Evolutionary conservation across 257 asterid species (phyloP).

Genomic region (Solanum ossicruentum): DNA sequence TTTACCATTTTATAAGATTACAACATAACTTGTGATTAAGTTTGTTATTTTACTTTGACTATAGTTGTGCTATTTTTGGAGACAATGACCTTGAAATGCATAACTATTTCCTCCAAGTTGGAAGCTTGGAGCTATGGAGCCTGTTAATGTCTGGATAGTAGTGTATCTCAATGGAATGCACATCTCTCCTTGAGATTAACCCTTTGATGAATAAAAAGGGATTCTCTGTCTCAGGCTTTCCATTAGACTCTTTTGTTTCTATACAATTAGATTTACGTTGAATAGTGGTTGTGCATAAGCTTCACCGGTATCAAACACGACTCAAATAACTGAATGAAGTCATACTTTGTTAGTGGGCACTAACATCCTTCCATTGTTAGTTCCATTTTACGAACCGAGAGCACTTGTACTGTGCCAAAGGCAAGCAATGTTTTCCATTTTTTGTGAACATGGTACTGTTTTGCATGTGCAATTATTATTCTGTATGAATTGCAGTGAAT

Average conservation of each 20-base stretch:
- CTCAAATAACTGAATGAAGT: neutral
- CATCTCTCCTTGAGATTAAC: neutral
- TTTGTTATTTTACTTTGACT: neutral
- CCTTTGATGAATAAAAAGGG: neutral
- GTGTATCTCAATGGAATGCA: neutral
- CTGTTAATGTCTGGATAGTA: neutral
- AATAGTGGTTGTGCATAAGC: neutral
- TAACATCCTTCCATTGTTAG: neutral
- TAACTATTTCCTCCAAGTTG: neutral
- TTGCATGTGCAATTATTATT: neutral
- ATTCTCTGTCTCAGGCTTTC: neutral
- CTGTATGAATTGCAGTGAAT: neutral
- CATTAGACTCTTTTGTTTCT: neutral
- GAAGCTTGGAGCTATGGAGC: neutral
- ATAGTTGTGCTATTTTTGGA: neutral
- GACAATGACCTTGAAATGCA: neutral
- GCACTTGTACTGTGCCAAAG: neutral
- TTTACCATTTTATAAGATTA: neutral
- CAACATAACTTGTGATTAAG: neutral
- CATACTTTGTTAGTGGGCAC: neutral
- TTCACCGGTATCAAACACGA: neutral
- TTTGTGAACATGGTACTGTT: neutral
- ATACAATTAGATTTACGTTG: neutral
- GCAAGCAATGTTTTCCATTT: neutral
- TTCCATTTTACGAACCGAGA: neutral